These are phyloP conservation scores for Scheffersomyces spartinae DNA, from an alignment of 805 yeast species.

Conservation along the genomic window DNA sequence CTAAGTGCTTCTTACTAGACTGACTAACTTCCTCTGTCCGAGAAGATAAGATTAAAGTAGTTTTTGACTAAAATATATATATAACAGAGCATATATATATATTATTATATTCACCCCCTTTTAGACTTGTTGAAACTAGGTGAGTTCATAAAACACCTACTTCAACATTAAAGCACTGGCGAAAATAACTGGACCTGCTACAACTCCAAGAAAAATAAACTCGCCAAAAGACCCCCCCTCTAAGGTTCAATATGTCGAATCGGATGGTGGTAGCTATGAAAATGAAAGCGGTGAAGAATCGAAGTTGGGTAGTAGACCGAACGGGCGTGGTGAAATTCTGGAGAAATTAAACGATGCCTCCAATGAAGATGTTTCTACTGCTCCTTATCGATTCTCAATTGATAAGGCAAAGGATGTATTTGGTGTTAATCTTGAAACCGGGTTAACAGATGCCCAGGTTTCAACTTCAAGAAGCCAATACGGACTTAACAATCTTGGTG, in stretches of 20 bases:
- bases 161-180: slow-evolving; percentile 4
- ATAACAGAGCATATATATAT: neutral
- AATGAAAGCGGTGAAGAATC: slow-evolving; percentile 9
- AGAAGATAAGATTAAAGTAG: no score
- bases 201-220: slow-evolving; percentile 2
- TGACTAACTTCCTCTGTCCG: no score
- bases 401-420: slow-evolving; percentile 8
- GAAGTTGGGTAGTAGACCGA: no score
- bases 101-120: neutral
- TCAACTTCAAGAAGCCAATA: slow-evolving; percentile 14
- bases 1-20: no score
- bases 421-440: slow-evolving; percentile 7
- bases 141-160: no score
- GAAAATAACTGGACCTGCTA: neutral
- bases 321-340: no score
- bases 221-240: no score
- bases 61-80: no score
- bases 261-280: slow-evolving; percentile 7
- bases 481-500: slow-evolving; percentile 56
- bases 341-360: no score
- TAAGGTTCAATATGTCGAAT: no score
- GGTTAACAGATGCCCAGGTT: slow-evolving; percentile 11
- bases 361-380: no score
- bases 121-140: neutral
- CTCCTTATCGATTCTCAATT: slow-evolving; percentile 9